These are phyloP conservation scores for Aspergillus cristatus DNA, from an alignment of 495 filamentous ascomycete species.

Conservation along the genomic window DNA sequence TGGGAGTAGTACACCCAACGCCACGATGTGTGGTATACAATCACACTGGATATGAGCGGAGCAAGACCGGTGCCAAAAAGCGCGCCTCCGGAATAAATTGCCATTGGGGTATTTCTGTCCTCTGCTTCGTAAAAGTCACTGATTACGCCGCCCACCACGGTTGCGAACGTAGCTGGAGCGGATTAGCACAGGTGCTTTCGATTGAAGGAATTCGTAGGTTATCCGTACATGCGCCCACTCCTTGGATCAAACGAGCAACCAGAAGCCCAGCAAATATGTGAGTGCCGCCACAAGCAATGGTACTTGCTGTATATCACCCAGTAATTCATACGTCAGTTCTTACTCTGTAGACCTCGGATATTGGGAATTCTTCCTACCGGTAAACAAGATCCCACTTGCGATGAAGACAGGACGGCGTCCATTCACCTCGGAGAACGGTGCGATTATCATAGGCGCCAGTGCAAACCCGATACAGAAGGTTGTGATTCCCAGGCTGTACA, in stretches of 20 bases:
- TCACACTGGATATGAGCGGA: conserved; percentile 65
- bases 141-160: conserved; percentile 89
- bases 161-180: conserved; percentile 59
- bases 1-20: conserved; percentile 89
- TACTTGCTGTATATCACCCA: conserved; percentile 46
- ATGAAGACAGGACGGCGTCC: conserved; percentile 77
- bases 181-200: background rate
- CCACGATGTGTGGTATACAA: conserved; percentile 62
- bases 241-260: conserved; percentile 65
- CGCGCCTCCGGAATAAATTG: conserved; percentile 67
- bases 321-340: conserved; percentile 1
- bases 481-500: conserved; percentile 69
- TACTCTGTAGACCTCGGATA: background rate
- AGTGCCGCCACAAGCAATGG: conserved; percentile 69
- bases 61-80: conserved; percentile 76
- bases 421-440: conserved; percentile 83
- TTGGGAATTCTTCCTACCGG: conserved; percentile 26
- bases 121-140: conserved; percentile 76
- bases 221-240: conserved; percentile 53
- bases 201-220: background rate
- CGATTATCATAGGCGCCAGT: conserved; percentile 80
- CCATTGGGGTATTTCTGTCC: conserved; percentile 84
- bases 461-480: conserved; percentile 78
- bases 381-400: conserved; percentile 59
- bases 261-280: conserved; percentile 63